Evolutionary conservation across 139 green algal species (phyloP), one percentile per base, ranked within the genome.

Genomic region (Coelastrella sp.): DNA sequence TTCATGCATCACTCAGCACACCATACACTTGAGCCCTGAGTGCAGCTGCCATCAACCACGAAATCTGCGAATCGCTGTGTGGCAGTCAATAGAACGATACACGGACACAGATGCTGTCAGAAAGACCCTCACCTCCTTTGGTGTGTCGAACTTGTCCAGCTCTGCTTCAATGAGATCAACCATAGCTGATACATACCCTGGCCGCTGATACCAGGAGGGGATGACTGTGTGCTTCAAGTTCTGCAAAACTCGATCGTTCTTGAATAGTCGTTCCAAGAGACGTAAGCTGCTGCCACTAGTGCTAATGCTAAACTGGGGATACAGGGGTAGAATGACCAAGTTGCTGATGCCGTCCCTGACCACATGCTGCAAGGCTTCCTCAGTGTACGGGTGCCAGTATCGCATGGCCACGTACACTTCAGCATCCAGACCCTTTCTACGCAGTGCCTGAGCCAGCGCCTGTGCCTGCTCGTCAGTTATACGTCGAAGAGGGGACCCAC

Each of bases 371-470:
- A 99, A 89, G 3, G 96, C 96, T 79, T 99, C 96, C 89, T 99
- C 96, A 8, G 97, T 99, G 92, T 98, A 99, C 3, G 98, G 98
- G 57, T 98, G 94, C 98, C 98, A 99, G 89, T 99, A 99, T 40
- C 98, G 93, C 98, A 99, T 99, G 68, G 93, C 98, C 19, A 99
- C 98, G 76, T 99, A 99, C 35, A 96, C 93, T 62, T 79, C 84
- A 5, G 79, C 76, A 34, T 76, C 76, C 45, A 88, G 53, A 32
- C 92, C 92, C 27, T 89, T 89, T 0, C 17, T 37, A 11, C 74
- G 40, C 34, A 99, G 86, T 11, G 94, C 66, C 0, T 34, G 35
- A 3, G 84, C 38, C 59, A 99, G 89, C 8, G 96, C 96, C 2
- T 87, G 68, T 0, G 94, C 96, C 88, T 99, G 97, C 57, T 98